A percentile compares a stretch with the other conserved stretches of the same genome.
These are phyloP conservation scores for Helianthus annuus DNA, from an alignment of 129 eudicot genomes.

Conservation along the genomic window DNA sequence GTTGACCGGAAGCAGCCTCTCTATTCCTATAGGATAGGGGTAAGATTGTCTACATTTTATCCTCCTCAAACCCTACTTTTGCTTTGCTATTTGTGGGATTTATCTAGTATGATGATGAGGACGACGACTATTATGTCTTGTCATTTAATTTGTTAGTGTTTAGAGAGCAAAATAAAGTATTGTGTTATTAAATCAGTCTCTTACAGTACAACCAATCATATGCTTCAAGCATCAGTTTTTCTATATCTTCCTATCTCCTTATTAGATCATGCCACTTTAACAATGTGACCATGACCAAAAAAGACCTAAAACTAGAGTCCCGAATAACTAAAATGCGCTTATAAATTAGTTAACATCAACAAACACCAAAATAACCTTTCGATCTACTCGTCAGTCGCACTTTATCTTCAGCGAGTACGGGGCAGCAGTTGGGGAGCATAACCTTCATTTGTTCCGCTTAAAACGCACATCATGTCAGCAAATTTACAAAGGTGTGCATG, in stretches of 20 bases:
- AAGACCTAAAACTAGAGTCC: conserved; percentile 24
- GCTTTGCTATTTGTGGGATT: too few species aligned
- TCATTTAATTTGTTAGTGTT: too few species aligned
- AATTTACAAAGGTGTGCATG: conserved; percentile 34
- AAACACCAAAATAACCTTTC: conserved; percentile 1
- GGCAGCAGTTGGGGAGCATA: conserved; percentile 4
- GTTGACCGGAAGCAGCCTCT: too few species aligned
- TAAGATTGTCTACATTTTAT: too few species aligned
- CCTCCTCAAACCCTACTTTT: too few species aligned
- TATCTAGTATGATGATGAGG: too few species aligned
- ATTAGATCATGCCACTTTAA: conserved; percentile 22
- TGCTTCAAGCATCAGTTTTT: background rate
- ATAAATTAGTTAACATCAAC: conserved; percentile 24
- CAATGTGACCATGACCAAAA: conserved; percentile 15
- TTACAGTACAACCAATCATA: conserved; percentile 10
- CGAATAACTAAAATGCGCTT: conserved; percentile 12
- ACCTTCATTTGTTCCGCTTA: conserved; percentile 12
- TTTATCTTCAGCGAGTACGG: conserved; percentile 6
- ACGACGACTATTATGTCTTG: too few species aligned
- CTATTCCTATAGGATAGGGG: too few species aligned
- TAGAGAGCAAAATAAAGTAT: background rate
- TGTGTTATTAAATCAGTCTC: background rate
- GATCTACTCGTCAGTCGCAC: conserved; percentile 9
- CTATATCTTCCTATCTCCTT: conserved; percentile 32
- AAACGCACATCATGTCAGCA: conserved; percentile 23